Percentiles rank a stretch among this genome's conserved stretches.
Evolutionary conservation across 2,329 filamentous ascomycete genomes (phyloP).

Genomic region (Alternaria hordeiaustralica): DNA sequence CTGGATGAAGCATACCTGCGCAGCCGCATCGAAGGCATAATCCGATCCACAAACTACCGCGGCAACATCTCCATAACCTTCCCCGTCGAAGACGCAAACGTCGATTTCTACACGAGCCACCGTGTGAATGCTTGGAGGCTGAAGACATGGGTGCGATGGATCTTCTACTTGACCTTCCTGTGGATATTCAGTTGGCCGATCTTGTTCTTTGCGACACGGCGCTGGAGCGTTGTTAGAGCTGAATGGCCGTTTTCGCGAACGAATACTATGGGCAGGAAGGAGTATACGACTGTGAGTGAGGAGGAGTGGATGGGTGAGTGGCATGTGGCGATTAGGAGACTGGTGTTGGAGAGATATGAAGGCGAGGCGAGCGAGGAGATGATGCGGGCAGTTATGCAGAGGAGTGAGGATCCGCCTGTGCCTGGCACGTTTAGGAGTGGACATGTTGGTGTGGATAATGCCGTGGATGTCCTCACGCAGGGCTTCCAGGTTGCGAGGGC

Average conservation of each 20-base stretch:
- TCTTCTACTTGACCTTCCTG: slow-evolving; percentile 71
- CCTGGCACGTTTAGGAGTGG: slow-evolving; percentile 38
- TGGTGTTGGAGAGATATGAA: slow-evolving; percentile 65
- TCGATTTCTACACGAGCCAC: slow-evolving; percentile 70
- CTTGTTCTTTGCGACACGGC: slow-evolving; percentile 70
- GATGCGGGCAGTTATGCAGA: slow-evolving; percentile 36
- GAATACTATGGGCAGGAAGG: slow-evolving; percentile 44
- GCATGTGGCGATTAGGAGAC: slow-evolving; percentile 64
- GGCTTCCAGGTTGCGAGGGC: slow-evolving; percentile 43
- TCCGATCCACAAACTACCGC: slow-evolving; percentile 71
- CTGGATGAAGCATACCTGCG: slow-evolving; percentile 65
- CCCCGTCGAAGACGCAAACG: slow-evolving; percentile 61
- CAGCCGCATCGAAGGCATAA: slow-evolving; percentile 61
- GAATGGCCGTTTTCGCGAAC: slow-evolving; percentile 65
- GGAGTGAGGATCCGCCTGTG: slow-evolving; percentile 54
- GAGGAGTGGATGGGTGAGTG: slow-evolving; percentile 68
- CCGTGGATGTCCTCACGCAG: slow-evolving; percentile 42
- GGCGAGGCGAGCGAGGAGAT: slow-evolving; percentile 60
- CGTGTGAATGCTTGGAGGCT: slow-evolving; percentile 70
- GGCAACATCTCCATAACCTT: slow-evolving; percentile 67
- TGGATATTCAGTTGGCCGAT: slow-evolving; percentile 76
- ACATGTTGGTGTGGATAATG: slow-evolving; percentile 39
- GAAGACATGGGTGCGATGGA: slow-evolving; percentile 66
- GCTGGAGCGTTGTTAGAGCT: slow-evolving; percentile 68
- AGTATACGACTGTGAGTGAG: slow-evolving; percentile 60